These are phyloP conservation scores for Scolecobasidium constrictum DNA, from an alignment of 2,329 filamentous ascomycete genomes.

Conservation along the genomic window DNA sequence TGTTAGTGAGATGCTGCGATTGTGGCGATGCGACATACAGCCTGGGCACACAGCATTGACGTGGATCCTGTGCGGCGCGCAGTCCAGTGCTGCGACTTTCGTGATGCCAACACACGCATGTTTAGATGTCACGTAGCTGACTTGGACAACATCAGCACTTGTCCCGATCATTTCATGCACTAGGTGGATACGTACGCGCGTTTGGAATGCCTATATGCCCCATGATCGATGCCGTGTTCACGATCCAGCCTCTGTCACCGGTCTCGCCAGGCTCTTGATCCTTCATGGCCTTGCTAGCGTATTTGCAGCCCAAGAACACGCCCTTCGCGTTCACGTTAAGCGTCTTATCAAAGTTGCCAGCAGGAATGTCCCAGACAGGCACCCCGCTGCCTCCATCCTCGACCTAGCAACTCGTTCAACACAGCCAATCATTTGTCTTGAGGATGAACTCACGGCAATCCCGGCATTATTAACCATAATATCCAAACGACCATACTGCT, in stretches of 20 bases:
- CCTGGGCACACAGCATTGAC: slow-evolving; percentile 45
- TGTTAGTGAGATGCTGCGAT: too few relatives aligned
- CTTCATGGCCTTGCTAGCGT: slow-evolving; percentile 38
- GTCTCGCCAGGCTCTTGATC: slow-evolving; percentile 29
- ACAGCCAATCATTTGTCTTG: too few relatives aligned
- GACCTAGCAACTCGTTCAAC: too few relatives aligned
- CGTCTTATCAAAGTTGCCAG: slow-evolving; percentile 34
- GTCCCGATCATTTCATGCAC: too few relatives aligned
- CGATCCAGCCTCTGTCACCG: slow-evolving; percentile 38
- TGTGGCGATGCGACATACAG: slow-evolving; percentile 21
- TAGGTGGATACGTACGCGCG: too few relatives aligned
- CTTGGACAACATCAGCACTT: too few relatives aligned
- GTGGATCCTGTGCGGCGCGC: slow-evolving; percentile 37
- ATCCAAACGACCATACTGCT: slow-evolving; percentile 12
- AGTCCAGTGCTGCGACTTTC: slow-evolving; percentile 37
- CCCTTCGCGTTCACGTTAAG: slow-evolving; percentile 26
- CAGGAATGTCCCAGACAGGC: slow-evolving; percentile 36
- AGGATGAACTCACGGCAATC: slow-evolving; percentile 30
- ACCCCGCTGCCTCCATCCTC: too few relatives aligned
- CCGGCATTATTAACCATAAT: slow-evolving; percentile 35
- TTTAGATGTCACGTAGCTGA: slow-evolving; percentile 7
- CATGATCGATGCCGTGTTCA: slow-evolving; percentile 35
- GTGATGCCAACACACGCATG: slow-evolving; percentile 29
- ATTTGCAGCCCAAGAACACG: slow-evolving; percentile 35
- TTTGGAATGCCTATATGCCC: not conserved